Percentiles rank a stretch among this genome's conserved stretches.
Conservation (phyloP, 2,329 filamentous ascomycete genomes). For the Cladosporium sp. region DNA sequence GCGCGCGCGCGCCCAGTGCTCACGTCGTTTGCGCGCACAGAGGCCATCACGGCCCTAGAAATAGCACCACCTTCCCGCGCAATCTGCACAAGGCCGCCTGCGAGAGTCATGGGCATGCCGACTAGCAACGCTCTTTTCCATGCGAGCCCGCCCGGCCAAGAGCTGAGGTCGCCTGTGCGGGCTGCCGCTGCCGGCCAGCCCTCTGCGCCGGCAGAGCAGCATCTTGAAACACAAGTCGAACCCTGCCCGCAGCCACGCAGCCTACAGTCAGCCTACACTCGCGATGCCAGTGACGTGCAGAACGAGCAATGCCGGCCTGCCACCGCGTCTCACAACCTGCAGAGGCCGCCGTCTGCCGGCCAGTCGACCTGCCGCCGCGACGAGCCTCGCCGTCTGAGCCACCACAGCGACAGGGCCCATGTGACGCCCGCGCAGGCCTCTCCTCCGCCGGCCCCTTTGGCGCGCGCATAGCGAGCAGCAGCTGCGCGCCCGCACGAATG, state of each 20-base stretch:
- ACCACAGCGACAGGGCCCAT: too few species aligned
- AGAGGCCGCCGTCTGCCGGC: too few species aligned
- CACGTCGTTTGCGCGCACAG: neutral
- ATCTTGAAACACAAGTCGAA: neutral
- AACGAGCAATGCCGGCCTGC: neutral
- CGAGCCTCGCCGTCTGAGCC: too few species aligned
- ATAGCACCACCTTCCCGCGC: conserved; percentile 1
- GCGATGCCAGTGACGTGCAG: neutral
- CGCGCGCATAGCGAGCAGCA: neutral
- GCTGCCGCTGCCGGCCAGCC: neutral
- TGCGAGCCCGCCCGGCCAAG: neutral
- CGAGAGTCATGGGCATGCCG: neutral
- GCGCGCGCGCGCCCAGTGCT: neutral
- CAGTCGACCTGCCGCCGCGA: too few species aligned
- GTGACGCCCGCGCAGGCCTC: neutral
- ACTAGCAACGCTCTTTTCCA: neutral
- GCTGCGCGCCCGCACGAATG: conserved; percentile 6
- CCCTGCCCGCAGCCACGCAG: neutral
- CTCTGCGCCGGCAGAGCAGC: conserved; percentile 1
- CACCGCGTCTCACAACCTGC: neutral
- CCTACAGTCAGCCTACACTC: neutral
- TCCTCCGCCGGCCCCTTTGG: neutral
- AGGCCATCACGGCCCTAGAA: neutral
- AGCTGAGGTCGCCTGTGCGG: neutral
- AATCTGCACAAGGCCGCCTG: conserved; percentile 5